These are phyloP conservation scores for Xylaria scruposa DNA, from an alignment of 495 filamentous ascomycete species.

Conservation along the genomic window DNA sequence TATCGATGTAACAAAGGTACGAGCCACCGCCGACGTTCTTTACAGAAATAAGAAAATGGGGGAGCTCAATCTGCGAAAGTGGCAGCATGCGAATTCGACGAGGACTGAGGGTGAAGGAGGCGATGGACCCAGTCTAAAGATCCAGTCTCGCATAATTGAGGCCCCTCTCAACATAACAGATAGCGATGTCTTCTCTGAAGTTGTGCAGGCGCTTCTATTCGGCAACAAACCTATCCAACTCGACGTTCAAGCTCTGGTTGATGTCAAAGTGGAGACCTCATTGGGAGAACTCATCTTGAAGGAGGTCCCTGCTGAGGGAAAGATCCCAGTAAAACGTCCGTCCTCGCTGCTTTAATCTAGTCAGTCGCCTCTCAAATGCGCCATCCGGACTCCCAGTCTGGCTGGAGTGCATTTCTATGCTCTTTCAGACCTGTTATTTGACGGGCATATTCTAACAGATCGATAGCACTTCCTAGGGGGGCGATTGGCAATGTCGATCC, in stretches of 20 bases:
- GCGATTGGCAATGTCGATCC: slow-evolving; percentile 61
- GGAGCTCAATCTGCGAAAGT: slow-evolving; percentile 73
- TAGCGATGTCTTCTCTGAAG: slow-evolving; percentile 71
- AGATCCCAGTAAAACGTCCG: slow-evolving; percentile 86
- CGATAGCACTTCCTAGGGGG: slow-evolving; percentile 47
- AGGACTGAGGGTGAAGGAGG: slow-evolving; percentile 60
- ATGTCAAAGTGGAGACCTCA: slow-evolving; percentile 78
- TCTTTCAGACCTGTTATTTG: slow-evolving; percentile 29
- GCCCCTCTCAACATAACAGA: slow-evolving; percentile 84
- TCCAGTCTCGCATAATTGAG: slow-evolving; percentile 75
- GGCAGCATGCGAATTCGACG: slow-evolving; percentile 86
- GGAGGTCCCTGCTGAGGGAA: slow-evolving; percentile 82
- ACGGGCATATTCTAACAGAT: slow-evolving; percentile 34
- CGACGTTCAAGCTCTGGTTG: slow-evolving; percentile 78
- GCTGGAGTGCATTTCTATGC: slow-evolving; percentile 28
- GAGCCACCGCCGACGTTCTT: slow-evolving; percentile 77
- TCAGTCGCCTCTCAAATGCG: slow-evolving; percentile 53
- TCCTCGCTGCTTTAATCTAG: slow-evolving; percentile 53
- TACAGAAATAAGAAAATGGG: slow-evolving; percentile 80
- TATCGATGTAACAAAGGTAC: slow-evolving; percentile 74
- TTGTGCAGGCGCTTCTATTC: slow-evolving; percentile 78
- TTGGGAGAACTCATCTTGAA: slow-evolving; percentile 80
- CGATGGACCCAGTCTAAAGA: slow-evolving; percentile 64
- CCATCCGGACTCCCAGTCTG: slow-evolving; percentile 29
- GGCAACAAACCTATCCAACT: slow-evolving; percentile 68